phyloP scores from a whole-genome alignment of 495 filamentous ascomycete genomes.

The Wilcoxina mikolae region DNA sequence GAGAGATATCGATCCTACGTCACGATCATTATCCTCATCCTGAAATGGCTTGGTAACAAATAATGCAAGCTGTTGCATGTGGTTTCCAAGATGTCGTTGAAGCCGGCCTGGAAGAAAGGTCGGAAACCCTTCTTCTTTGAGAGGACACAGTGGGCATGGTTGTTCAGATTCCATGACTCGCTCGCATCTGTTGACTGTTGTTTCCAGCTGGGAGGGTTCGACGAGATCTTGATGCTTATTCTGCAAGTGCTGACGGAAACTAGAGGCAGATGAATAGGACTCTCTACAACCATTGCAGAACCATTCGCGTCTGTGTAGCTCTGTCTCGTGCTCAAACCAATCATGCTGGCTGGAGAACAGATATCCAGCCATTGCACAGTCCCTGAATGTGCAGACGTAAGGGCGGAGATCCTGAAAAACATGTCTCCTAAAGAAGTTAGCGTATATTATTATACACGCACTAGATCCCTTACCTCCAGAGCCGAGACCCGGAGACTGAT shows the following conservation, averaged over 20 bases:
- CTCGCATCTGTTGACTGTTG: conserved; percentile 12
- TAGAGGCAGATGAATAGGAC: background rate
- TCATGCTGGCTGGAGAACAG: conserved; percentile 19
- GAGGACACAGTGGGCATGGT: conserved; percentile 13
- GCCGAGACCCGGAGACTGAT: too few relatives aligned
- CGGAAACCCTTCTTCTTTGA: too few relatives aligned
- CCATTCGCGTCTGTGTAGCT: too few relatives aligned
- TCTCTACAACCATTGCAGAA: conserved; percentile 13
- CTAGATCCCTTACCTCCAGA: conserved; percentile 15
- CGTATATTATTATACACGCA: background rate
- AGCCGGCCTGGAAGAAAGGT: conserved; percentile 1
- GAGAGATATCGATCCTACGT: too few relatives aligned
- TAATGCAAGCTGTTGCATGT: conserved; percentile 22
- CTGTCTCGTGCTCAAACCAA: too few relatives aligned
- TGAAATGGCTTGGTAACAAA: too few relatives aligned
- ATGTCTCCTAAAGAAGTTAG: conserved; percentile 8
- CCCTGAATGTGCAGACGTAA: conserved; percentile 16
- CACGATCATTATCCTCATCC: too few relatives aligned
- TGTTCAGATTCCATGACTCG: conserved; percentile 9
- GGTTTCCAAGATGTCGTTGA: conserved; percentile 14
- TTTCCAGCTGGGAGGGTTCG: background rate
- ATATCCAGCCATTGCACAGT: conserved; percentile 9
- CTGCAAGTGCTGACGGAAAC: conserved; percentile 9
- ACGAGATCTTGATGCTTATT: conserved; percentile 5
- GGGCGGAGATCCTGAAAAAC: conserved; percentile 21